Evolutionary conservation across 2,329 filamentous ascomycete species (phyloP).

Genomic region (Trichothecium roseum): DNA sequence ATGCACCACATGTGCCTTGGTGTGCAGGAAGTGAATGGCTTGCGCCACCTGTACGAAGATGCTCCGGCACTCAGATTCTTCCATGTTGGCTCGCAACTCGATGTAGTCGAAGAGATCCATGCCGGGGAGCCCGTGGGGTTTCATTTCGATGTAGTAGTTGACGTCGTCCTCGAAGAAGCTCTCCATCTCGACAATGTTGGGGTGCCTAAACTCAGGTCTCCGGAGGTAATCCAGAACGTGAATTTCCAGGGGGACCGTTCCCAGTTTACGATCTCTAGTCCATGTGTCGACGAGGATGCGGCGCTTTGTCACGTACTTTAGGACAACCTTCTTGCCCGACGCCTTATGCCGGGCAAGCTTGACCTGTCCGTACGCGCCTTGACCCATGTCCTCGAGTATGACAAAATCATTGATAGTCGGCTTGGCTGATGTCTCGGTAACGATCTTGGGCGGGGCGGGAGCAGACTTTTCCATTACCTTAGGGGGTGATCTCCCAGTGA

Average conservation of each 20-base stretch:
- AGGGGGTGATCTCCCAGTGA: slow-evolving; percentile 26
- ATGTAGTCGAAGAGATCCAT: slow-evolving; percentile 99
- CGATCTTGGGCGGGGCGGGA: slow-evolving; percentile 15
- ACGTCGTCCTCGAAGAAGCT: slow-evolving; percentile 69
- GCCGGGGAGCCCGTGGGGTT: slow-evolving; percentile 84
- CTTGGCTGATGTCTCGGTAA: slow-evolving; percentile 39
- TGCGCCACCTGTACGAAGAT: slow-evolving; percentile 91
- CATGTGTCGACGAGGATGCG: slow-evolving; percentile 96
- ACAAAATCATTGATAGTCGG: slow-evolving; percentile 84
- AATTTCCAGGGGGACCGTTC: slow-evolving; percentile 92
- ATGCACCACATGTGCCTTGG: slow-evolving; percentile 83
- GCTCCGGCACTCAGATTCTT: slow-evolving; percentile 83
- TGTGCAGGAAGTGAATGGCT: slow-evolving; percentile 85
- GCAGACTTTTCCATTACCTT: slow-evolving; percentile 2
- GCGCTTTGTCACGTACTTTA: slow-evolving; percentile 96
- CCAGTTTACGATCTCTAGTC: slow-evolving; percentile 86
- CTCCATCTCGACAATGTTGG: slow-evolving; percentile 64
- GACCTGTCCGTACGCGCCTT: slow-evolving; percentile 95
- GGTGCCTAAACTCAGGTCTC: slow-evolving; percentile 55
- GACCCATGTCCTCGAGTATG: slow-evolving; percentile 95
- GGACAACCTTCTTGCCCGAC: slow-evolving; percentile 72
- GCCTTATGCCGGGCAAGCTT: slow-evolving; percentile 85
- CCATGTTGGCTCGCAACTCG: slow-evolving; percentile 91
- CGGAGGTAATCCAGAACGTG: slow-evolving; percentile 92
- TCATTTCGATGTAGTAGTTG: slow-evolving; percentile 99